Evolutionary conservation across 2,329 filamentous ascomycete species (phyloP), one percentile per base, ranked within the genome.

Genomic region (Xylaria sp.): DNA sequence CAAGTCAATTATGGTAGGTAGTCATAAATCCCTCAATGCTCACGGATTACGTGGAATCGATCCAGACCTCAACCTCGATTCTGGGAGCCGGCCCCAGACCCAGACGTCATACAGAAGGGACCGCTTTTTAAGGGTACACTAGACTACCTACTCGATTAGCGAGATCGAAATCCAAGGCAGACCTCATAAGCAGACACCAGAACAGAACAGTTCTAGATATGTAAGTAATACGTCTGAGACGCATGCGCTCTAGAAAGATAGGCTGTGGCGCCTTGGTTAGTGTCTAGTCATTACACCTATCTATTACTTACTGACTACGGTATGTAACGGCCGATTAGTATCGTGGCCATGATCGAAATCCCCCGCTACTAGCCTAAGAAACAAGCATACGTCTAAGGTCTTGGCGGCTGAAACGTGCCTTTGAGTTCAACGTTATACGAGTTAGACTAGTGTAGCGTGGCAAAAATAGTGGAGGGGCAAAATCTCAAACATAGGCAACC

Each of bases 381-480:
- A 63, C 60, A 63, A 55, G 60, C 60, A 55, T 19, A 30, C n/a
- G 42, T 42, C 51, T 32, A 65, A 50, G 14, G 14, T 36, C 66
- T 68, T 68, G 66, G 66, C 66, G 65, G 51, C 66, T 61, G 61
- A 65, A 65, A 57, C 56, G n/a, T 27, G 12, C 47, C 21, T 61
- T 11, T 51, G 21, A 11, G 45, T 48, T n/a, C 42, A 19, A 17
- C 12, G 39, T 45, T 17, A n/a, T 47, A 19, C 42, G 17, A 48
- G 14, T 19, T 12, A 50, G 21, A 24, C 8, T 24, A 24, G 21
- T 7, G 24, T 45, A 45, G 39, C 17, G 39, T 47, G 42, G 42
- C 42, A 51, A 39, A 34, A 50, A 42, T 17, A 32, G 12, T n/a
- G 34, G 24, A 36, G 45, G 45, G 57, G 45, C 32, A 32, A 32